Conservation (phyloP, 768 basidiomycete species). For the Lyophyllum semitale region DNA sequence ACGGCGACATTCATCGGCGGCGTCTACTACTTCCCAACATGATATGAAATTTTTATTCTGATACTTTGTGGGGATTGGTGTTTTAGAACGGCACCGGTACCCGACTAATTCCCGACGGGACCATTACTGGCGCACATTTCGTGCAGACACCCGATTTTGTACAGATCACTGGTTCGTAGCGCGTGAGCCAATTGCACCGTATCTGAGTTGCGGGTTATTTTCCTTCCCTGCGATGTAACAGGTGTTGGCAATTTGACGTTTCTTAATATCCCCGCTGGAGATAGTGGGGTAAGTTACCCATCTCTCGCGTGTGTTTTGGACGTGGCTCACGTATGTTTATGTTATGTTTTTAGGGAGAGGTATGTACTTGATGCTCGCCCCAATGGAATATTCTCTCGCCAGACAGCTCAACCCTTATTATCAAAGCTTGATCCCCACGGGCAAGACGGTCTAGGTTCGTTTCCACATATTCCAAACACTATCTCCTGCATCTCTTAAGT, state of each 20-base stretch:
- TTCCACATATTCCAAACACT: not conserved
- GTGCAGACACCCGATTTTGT: conserved; percentile 76
- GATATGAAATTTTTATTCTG: not conserved
- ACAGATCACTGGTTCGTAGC: conserved; percentile 58
- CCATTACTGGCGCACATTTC: conserved; percentile 69
- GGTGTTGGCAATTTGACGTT: conserved; percentile 66
- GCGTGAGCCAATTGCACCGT: not conserved
- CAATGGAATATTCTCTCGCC: not conserved
- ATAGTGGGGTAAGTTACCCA: conserved; percentile 47
- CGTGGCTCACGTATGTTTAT: not conserved
- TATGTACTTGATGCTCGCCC: no score
- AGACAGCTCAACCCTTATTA: not conserved
- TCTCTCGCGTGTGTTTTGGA: not conserved
- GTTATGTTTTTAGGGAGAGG: conserved; percentile 22
- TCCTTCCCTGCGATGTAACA: conserved; percentile 14
- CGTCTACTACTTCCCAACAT: not conserved
- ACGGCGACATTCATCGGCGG: not conserved
- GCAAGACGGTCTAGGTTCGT: conserved; percentile 52
- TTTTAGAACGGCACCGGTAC: conserved; percentile 58
- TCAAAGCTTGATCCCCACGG: conserved; percentile 71
- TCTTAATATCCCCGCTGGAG: conserved; percentile 63
- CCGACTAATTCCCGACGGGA: conserved; percentile 70
- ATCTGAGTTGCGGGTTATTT: not conserved
- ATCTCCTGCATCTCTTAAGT: not conserved
- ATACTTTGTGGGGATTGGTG: not conserved